phyloP scores from a whole-genome alignment of 176 grass and related monocot species.

The Carex littledalei region DNA sequence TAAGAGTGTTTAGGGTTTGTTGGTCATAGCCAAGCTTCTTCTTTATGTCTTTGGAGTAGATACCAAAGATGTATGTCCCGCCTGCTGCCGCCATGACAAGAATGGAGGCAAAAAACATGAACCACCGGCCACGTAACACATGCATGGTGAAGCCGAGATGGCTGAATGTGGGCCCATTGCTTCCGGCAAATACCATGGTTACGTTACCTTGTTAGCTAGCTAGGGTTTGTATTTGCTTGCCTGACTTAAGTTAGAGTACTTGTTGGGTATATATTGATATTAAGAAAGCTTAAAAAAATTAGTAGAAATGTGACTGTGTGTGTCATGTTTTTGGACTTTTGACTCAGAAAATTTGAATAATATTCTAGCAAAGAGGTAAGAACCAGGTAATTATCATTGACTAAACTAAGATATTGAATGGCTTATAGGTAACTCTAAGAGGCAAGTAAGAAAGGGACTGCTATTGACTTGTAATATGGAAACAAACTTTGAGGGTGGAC shows the following conservation, averaged over 20 bases:
- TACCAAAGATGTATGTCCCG: conserved; percentile 68
- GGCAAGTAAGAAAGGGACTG: neutral
- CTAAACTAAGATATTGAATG: neutral
- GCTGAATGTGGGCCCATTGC: neutral
- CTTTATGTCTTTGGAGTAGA: conserved; percentile 76
- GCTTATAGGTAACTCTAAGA: neutral
- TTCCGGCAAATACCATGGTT: conserved; percentile 1
- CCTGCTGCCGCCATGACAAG: conserved; percentile 65
- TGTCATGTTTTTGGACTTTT: conserved; percentile 10
- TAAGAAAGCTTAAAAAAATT: neutral
- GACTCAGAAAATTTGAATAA: neutral
- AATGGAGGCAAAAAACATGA: conserved; percentile 72
- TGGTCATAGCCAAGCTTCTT: conserved; percentile 67
- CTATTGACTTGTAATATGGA: neutral
- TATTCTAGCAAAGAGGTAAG: neutral
- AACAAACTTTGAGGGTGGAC: neutral
- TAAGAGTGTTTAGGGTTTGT: conserved; percentile 70
- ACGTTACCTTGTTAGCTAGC: neutral
- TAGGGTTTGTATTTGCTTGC: conserved; percentile 10
- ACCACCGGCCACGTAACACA: conserved; percentile 57
- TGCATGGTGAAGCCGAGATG: conserved; percentile 29
- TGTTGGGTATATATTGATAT: neutral
- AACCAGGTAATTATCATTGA: neutral
- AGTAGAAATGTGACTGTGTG: neutral
- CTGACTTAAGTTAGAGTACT: neutral